These are phyloP conservation scores for Dendrobium chrysotoxum DNA, from an alignment of 106 monocot species.

Conservation along the genomic window DNA sequence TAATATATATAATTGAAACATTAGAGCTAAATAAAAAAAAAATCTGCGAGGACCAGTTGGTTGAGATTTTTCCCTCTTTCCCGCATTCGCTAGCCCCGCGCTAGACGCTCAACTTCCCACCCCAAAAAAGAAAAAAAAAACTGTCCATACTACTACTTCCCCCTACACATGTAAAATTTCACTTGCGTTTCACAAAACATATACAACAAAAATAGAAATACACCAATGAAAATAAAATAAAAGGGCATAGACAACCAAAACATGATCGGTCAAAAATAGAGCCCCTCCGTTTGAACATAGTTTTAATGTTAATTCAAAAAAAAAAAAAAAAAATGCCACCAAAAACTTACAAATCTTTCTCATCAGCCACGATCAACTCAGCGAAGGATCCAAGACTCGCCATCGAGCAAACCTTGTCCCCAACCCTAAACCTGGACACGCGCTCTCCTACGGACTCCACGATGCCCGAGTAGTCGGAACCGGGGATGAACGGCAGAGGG, in stretches of 20 bases:
- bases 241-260: no score
- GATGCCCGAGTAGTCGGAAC: slow-evolving; percentile 86
- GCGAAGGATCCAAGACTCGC: slow-evolving; percentile 59
- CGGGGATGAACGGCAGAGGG: slow-evolving; percentile 84
- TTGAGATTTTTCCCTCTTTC: no score
- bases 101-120: no score
- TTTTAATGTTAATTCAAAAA: no score
- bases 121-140: no score
- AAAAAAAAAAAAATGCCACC: neutral
- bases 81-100: no score
- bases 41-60: no score
- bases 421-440: slow-evolving; percentile 54
- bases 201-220: neutral
- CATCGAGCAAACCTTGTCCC: slow-evolving; percentile 79
- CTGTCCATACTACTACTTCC: neutral
- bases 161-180: neutral
- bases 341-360: slow-evolving; percentile 77
- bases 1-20: neutral
- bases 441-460: slow-evolving; percentile 58
- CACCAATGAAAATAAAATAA: neutral
- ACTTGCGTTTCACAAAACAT: neutral
- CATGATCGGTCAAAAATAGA: no score
- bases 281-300: no score
- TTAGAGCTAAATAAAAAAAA: no score
- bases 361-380: slow-evolving; percentile 64